Conservation (phyloP, 1,139 yeast genomes). For the Sugiyamaella pinicola region DNA sequence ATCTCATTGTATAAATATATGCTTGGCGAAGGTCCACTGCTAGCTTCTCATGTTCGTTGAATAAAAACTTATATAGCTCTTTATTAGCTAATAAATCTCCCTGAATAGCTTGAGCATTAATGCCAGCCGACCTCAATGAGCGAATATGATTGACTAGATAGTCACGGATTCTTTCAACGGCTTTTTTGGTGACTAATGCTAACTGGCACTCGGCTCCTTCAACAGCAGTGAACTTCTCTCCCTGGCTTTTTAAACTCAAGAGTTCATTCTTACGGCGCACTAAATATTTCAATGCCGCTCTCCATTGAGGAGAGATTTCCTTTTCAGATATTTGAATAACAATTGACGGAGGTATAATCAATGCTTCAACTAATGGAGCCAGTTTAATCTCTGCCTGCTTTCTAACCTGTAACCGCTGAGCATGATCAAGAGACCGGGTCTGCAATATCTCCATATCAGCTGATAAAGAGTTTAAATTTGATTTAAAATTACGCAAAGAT, state of each 20-base stretch:
- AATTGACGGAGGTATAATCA: slow-evolving; percentile 67
- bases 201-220: slow-evolving; percentile 44
- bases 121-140: slow-evolving; percentile 54
- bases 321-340: slow-evolving; percentile 39
- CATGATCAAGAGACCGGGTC: slow-evolving; percentile 59
- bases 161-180: slow-evolving; percentile 75
- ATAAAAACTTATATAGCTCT: slow-evolving; percentile 62
- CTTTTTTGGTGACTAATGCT: slow-evolving; percentile 51
- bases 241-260: slow-evolving; percentile 21
- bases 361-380: slow-evolving; percentile 71
- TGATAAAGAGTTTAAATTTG: slow-evolving; percentile 60
- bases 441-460: slow-evolving; percentile 59
- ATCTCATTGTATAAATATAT: slow-evolving; percentile 81
- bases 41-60: slow-evolving; percentile 57
- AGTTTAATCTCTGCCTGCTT: slow-evolving; percentile 58
- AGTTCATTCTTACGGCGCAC: slow-evolving; percentile 31
- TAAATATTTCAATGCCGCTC: slow-evolving; percentile 39
- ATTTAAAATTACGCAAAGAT: slow-evolving; percentile 55
- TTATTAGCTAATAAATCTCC: slow-evolving; percentile 59
- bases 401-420: slow-evolving; percentile 59
- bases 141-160: slow-evolving; percentile 66
- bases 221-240: slow-evolving; percentile 29
- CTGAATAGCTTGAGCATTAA: slow-evolving; percentile 73
- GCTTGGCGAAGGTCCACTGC: slow-evolving; percentile 80
- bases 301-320: slow-evolving; percentile 41